These are phyloP conservation scores for Astrocystis sublimbata DNA, from an alignment of 495 filamentous ascomycete genomes.

Conservation along the genomic window DNA sequence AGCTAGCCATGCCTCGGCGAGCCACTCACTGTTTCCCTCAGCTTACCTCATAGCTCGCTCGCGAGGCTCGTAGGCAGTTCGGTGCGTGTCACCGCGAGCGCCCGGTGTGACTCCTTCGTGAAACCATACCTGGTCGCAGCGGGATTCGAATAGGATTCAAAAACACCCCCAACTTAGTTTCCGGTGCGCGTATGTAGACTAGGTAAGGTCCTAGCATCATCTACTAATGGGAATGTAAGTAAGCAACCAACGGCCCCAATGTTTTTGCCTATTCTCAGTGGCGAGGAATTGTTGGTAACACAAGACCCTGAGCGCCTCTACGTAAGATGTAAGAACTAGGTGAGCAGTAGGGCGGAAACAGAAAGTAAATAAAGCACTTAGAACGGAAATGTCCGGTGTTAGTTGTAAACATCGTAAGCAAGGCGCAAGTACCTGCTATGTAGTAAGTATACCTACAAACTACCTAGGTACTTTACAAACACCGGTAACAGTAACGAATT, in stretches of 20 bases:
- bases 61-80: neutral
- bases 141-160: conserved; percentile 1
- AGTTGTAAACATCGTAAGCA: neutral
- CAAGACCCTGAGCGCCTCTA: too few relatives aligned
- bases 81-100: neutral
- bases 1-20: neutral
- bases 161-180: neutral
- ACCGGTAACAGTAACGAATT: neutral
- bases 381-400: neutral
- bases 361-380: neutral
- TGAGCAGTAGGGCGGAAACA: too few relatives aligned
- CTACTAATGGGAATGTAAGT: too few relatives aligned
- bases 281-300: neutral
- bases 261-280: neutral
- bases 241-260: neutral
- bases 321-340: neutral
- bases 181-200: too few relatives aligned
- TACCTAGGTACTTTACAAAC: neutral
- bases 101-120: conserved; percentile 1
- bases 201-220: too few relatives aligned
- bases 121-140: neutral
- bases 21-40: neutral
- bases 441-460: neutral
- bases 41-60: too few relatives aligned
- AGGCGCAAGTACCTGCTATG: neutral